A percentile compares a stretch with the other conserved stretches of the same genome.
Conservation (phyloP, 140 eudicot genomes). For the Artemisia princeps region DNA sequence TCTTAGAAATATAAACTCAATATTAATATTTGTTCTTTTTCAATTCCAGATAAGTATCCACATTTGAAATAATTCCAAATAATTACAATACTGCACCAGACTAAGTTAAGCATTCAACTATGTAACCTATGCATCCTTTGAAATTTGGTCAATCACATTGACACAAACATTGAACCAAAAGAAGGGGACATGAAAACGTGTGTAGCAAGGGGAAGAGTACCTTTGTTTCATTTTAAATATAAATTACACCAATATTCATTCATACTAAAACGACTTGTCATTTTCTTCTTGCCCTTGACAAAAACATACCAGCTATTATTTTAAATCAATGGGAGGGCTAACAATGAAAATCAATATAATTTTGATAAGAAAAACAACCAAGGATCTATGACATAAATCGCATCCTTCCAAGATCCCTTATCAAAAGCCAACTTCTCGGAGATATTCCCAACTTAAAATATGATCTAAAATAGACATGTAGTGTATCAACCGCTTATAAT, state of each 20-base stretch:
- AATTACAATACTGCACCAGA: no score
- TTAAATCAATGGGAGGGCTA: not conserved
- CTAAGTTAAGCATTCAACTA: no score
- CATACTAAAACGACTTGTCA: no score
- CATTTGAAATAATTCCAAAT: not conserved
- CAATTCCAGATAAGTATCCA: not conserved
- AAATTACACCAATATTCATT: no score
- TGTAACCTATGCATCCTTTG: no score
- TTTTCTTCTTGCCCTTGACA: no score
- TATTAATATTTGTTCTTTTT: not conserved
- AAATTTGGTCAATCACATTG: no score
- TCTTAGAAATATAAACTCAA: not conserved
- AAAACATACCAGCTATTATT: not conserved
- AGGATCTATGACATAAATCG: constrained; percentile 1
- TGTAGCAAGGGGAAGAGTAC: no score
- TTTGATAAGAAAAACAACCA: not conserved
- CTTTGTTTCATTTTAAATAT: no score
- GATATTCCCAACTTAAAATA: constrained; percentile 4
- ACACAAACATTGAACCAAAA: no score
- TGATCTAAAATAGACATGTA: not conserved
- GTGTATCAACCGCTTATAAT: constrained; percentile 4
- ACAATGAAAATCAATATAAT: no score
- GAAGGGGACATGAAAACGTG: no score
- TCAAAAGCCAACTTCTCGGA: constrained; percentile 5
- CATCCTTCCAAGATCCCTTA: not conserved